Conservation (phyloP, 2,329 filamentous ascomycete genomes). For the Eutypa lata region DNA sequence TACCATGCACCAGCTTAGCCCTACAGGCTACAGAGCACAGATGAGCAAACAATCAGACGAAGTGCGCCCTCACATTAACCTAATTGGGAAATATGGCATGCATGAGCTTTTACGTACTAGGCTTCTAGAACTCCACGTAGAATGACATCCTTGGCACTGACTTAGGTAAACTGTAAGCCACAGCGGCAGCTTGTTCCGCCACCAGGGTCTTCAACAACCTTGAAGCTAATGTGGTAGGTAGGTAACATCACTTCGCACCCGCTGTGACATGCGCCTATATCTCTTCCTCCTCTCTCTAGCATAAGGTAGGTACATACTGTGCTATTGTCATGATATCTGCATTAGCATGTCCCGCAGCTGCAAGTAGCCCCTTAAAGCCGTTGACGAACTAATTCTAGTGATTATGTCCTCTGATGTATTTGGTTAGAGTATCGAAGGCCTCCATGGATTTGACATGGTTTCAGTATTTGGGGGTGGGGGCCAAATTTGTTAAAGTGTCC, state of each 20-base stretch:
- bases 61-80: neutral
- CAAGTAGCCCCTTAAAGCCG: neutral
- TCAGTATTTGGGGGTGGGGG: neutral
- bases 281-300: no score
- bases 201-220: neutral
- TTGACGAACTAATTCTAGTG: neutral
- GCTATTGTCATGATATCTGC: neutral
- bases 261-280: no score
- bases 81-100: neutral
- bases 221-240: no score
- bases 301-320: no score
- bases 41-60: neutral
- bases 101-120: neutral
- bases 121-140: neutral
- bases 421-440: neutral
- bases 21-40: neutral
- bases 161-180: neutral
- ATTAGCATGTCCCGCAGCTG: neutral
- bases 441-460: neutral
- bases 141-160: neutral
- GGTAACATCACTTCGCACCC: no score
- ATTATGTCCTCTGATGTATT: neutral
- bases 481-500: neutral
- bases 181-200: neutral
- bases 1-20: neutral